Base-by-base conservation (phyloP, 2,329 filamentous ascomycete genomes). In the Cercospora sp. region DNA sequence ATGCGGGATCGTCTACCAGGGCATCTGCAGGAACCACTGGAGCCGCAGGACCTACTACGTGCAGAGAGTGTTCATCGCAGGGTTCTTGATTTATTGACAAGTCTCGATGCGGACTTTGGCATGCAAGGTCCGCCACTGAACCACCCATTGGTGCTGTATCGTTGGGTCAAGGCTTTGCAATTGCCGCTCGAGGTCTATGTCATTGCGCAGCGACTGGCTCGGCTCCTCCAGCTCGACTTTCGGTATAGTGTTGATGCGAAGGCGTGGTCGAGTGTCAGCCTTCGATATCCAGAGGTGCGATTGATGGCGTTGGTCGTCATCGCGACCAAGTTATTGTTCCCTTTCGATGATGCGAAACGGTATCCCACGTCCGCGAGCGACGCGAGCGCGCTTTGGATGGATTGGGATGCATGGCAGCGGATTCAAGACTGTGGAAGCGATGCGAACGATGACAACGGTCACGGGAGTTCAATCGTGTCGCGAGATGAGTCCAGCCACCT, bases 301-400 rank as follows among this genome's bases (percentile, higher is more conserved):
- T 81, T 97, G 1, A 83, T 93, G 65, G 84, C 89, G 3, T 81
- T 92, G 3, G 78, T 97, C 3, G 82, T 97, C 2, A 84, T 97
- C 13, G 88, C 91, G 3, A 88, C 90, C 3, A 97, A 97, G 74
- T 78, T 97, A 2, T 83, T 91, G 20, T 93, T 92, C 73, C 92
- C 94, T 0, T 88, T 97, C 55, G 88, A 92, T 74, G 81, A 82
- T 23, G 74, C 84, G 12, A 78, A 82, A 63, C 82, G 89, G 51
- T 82, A 83, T 72, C 85, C 84, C 7, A 78, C 76, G 40, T 83
- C 82, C 18, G 71, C 81, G 13, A 80, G 81, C 9, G 89, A 92
- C 67, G 85, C 88, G 1, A 83, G 87, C 13, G 82, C 82, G 3
- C 79, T 89, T n/a, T 78, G 79, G 20, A 82, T 97, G 65, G 82